These are phyloP conservation scores for Fusarium neocosmosporiellum DNA, from an alignment of 2,329 filamentous ascomycete genomes.

Conservation along the genomic window DNA sequence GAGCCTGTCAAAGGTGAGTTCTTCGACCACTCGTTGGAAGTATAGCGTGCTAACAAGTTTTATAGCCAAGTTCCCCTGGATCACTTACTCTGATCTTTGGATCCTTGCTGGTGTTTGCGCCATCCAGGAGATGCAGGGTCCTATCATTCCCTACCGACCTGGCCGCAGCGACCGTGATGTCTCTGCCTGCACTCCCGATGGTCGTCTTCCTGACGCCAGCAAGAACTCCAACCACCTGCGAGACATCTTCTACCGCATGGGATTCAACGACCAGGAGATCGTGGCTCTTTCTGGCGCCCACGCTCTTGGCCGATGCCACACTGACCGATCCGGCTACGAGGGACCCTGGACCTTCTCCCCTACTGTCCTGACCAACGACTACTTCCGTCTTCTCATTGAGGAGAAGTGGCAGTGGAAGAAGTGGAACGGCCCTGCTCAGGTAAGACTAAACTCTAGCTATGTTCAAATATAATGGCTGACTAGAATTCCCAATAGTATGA, in stretches of 20 bases:
- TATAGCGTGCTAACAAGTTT: slow-evolving; percentile 11
- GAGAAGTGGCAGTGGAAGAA: slow-evolving; percentile 95
- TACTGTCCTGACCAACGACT: slow-evolving; percentile 94
- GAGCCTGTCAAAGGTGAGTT: slow-evolving; percentile 85
- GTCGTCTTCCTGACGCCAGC: slow-evolving; percentile 82
- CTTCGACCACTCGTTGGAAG: neutral
- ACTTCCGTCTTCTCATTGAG: slow-evolving; percentile 85
- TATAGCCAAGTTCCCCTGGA: slow-evolving; percentile 84
- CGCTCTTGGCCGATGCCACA: slow-evolving; percentile 89
- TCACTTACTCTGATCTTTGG: slow-evolving; percentile 96
- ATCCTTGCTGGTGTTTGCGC: slow-evolving; percentile 87
- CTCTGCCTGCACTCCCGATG: slow-evolving; percentile 90
- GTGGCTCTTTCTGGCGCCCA: slow-evolving; percentile 89
- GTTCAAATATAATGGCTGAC: slow-evolving; percentile 13
- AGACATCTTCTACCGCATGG: slow-evolving; percentile 95
- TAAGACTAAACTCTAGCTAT: slow-evolving; percentile 37
- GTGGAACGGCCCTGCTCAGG: slow-evolving; percentile 89
- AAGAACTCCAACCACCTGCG: slow-evolving; percentile 86
- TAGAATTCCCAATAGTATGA: slow-evolving; percentile 69
- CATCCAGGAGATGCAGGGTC: slow-evolving; percentile 95
- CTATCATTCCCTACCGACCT: slow-evolving; percentile 86
- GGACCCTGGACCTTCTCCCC: slow-evolving; percentile 95
- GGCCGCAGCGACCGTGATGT: slow-evolving; percentile 85
- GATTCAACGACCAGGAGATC: slow-evolving; percentile 97
- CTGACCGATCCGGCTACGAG: slow-evolving; percentile 86